Base-by-base conservation (phyloP, 371 early-diverging fungal genomes). In the Nematocida sp. region DNA sequence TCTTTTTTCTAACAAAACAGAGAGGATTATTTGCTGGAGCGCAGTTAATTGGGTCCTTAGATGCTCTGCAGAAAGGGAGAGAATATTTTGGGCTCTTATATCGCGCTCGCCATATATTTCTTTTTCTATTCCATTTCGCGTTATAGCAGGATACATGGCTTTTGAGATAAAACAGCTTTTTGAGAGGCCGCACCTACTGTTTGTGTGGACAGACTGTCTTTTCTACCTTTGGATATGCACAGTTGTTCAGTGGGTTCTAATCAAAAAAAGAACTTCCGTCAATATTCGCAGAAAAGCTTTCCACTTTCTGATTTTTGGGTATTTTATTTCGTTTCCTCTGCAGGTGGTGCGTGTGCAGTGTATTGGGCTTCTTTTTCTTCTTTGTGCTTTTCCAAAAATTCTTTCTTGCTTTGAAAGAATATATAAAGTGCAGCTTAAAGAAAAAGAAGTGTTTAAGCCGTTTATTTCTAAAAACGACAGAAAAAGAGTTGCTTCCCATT, bases 271-370 rank as follows among this genome's bases (percentile, higher is more conserved):
- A 23, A 1, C 20, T 23, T 60, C 75, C 2, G 25, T 54, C 11
- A 71, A 71, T 38, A 28, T 33, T 1, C 39, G 48, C n/a, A 71
- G 75, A 71, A 71, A 71, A 32, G 11, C 38, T 7, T 48, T 71
- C 20, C 75, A 71, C 38, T 61, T 25, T n/a, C 4, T n/a, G 16
- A 7, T 56, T 2, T 71, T 71, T 42, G 25, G 28, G 7, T 71
- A 71, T 48, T 50, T 32, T 63, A 28, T 11, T 18, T 11, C 26
- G 2, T 32, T 61, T n/a, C 75, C 75, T 25, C 4, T 16, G 47
- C 13, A 47, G n/a, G 1, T 61, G 4, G 35, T 54, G 2, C 26
- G 35, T 11, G 53, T 50, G 33, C 75, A 71, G 28, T 30, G 20
- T 5, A 38, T 71, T 18, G 33, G 75, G 18, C 5, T 38, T n/a